These are phyloP conservation scores for Stygiomarasmius scandens DNA, from an alignment of 1,284 basidiomycete species.

Conservation along the genomic window DNA sequence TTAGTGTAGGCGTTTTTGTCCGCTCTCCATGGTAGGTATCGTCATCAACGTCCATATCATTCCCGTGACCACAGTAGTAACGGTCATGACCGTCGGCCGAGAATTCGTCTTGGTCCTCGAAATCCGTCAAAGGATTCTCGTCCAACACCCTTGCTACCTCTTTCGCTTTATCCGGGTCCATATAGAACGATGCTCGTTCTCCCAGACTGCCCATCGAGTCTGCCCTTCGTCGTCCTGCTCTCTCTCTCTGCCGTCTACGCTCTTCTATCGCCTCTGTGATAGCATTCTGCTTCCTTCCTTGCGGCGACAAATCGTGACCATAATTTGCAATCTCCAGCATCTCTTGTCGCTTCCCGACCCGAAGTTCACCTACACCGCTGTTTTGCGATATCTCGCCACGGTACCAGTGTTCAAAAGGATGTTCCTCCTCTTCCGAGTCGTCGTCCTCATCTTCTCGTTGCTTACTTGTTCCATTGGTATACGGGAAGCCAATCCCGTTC, in stretches of 20 bases:
- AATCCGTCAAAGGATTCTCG: slow-evolving; percentile 69
- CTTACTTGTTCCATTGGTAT: no score
- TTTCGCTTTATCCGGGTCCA: slow-evolving; percentile 59
- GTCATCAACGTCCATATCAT: slow-evolving; percentile 20
- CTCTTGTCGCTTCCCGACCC: slow-evolving; percentile 69
- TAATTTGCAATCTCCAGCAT: slow-evolving; percentile 85
- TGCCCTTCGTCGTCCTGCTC: background rate
- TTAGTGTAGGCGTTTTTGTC: slow-evolving; percentile 16
- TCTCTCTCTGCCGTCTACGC: background rate
- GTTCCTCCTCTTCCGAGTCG: slow-evolving; percentile 50
- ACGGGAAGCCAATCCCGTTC: slow-evolving; percentile 12
- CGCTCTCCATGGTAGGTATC: slow-evolving; percentile 35
- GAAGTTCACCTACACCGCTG: slow-evolving; percentile 77
- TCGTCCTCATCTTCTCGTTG: no score
- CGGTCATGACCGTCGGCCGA: slow-evolving; percentile 37
- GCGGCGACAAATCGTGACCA: slow-evolving; percentile 51
- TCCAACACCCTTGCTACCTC: slow-evolving; percentile 61
- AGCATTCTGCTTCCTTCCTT: slow-evolving; percentile 23
- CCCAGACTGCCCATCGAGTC: slow-evolving; percentile 53
- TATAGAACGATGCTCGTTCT: slow-evolving; percentile 62
- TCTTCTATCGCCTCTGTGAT: slow-evolving; percentile 28
- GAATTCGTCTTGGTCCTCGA: no score
- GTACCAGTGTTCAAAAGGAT: slow-evolving; percentile 82
- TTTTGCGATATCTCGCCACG: slow-evolving; percentile 78
- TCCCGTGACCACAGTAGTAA: slow-evolving; percentile 18